Base-by-base conservation (phyloP, 2,329 filamentous ascomycete species). In the Penicillium thymicola region DNA sequence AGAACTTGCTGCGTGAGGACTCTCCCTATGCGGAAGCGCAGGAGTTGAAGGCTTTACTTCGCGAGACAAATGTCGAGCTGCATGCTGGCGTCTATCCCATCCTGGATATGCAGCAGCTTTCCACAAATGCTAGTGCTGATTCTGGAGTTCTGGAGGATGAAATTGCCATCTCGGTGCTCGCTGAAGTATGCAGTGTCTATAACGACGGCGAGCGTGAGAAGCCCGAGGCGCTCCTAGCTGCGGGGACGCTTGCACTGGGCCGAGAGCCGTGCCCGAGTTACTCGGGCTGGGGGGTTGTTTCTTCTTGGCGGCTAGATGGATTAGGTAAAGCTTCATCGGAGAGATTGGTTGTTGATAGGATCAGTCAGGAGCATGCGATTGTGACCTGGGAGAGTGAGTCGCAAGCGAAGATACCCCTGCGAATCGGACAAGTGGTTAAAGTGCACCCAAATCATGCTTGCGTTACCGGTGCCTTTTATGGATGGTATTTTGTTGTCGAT, bases 391-490 rank as follows among this genome's bases (percentile, higher is more conserved):
- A 76, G 14, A 74, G 68, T 13, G 74, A 78, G 27, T 28, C 27
- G 38, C 53, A 68, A 1, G 62, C 62, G 28, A 70, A 77, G n/a
- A 72, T 81, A 46, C 68, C 75, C 45, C 68, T 90, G 55, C 60
- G 72, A 2, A 76, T 90, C 32, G 89, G 89, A 0, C 82, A 90
- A 67, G 84, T 85, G 66, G 73, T 92, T 27, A 79, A 85, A 55
- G 76, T 93, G 8, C 92, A 87, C 85, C 89, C 89, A 0, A 93
- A 93, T 65, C 90, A 94, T 75, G 85, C 89, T 36, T 94, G 90
- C 70, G 87, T 93, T 63, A 83, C 89, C 1, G 86, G 88, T 0
- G 86, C 85, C 0, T 83, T 84, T 28, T 89, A 87, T 74, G 85
- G 82, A 2, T 90, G 85, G 80, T 94, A 91, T 74, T 75, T 91